These are phyloP conservation scores for Didymella pinodella DNA, from an alignment of 2,329 filamentous ascomycete genomes.

Conservation along the genomic window DNA sequence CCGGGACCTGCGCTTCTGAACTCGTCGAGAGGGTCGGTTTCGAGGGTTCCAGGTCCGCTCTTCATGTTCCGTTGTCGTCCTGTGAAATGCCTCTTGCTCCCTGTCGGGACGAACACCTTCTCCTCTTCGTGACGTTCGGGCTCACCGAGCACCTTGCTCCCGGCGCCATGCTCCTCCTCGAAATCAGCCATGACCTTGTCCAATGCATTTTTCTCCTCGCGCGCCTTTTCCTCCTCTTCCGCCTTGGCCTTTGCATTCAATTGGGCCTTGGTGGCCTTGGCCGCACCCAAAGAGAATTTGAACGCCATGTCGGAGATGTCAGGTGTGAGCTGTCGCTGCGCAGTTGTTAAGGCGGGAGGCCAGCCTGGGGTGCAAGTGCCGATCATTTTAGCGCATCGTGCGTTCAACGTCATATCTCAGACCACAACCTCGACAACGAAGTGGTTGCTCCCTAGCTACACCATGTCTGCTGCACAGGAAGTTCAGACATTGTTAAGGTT, in stretches of 20 bases:
- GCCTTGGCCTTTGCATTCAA: conserved; percentile 39
- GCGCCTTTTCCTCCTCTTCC: conserved; percentile 43
- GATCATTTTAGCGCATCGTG: conserved; percentile 27
- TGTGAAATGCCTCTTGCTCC: conserved; percentile 43
- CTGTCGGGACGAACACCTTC: conserved; percentile 40
- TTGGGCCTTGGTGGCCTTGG: conserved; percentile 38
- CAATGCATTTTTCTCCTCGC: conserved; percentile 42
- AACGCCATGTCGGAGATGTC: conserved; percentile 37
- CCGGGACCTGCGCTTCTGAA: conserved; percentile 29
- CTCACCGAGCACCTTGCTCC: conserved; percentile 37
- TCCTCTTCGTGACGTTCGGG: conserved; percentile 30
- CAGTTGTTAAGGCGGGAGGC: conserved; percentile 1
- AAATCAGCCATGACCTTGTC: conserved; percentile 45
- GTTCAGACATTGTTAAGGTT: conserved; percentile 63
- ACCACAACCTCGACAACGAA: conserved; percentile 1
- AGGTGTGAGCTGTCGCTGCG: conserved; percentile 11
- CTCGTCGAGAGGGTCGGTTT: conserved; percentile 34
- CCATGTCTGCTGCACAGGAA: conserved; percentile 48
- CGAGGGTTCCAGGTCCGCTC: conserved; percentile 46
- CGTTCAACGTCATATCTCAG: neutral
- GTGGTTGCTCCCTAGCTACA: neutral
- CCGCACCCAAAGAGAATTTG: conserved; percentile 39
- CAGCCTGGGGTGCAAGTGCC: conserved; percentile 17
- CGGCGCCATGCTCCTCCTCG: conserved; percentile 39
- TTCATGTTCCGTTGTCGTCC: conserved; percentile 41